These are phyloP conservation scores for Iris pallida DNA, from an alignment of 116 monocot species.

Conservation along the genomic window DNA sequence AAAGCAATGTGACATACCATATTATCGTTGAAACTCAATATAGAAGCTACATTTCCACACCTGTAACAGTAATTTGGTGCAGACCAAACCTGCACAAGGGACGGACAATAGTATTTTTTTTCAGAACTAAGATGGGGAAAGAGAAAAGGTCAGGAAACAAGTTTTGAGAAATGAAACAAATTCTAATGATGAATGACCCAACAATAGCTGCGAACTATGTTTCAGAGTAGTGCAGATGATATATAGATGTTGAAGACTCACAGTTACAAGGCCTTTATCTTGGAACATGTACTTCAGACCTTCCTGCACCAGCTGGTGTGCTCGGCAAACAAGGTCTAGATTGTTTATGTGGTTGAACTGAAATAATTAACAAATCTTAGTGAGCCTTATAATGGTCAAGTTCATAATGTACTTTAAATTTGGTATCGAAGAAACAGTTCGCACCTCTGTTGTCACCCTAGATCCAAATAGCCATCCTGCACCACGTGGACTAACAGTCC, in stretches of 20 bases:
- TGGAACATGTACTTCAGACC: conserved; percentile 66
- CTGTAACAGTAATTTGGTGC: conserved; percentile 98
- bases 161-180: neutral
- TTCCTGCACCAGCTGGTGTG: conserved; percentile 62
- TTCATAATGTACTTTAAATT: neutral
- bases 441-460: conserved; percentile 84
- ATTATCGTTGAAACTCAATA: conserved; percentile 91
- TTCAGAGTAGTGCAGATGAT: neutral
- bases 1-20: conserved; percentile 49
- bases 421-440: neutral
- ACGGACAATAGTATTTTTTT: neutral
- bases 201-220: neutral
- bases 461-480: conserved; percentile 99
- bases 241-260: conserved; percentile 33
- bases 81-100: conserved; percentile 73
- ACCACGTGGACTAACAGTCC: conserved; percentile 95
- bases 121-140: neutral
- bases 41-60: conserved; percentile 96
- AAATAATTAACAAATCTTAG: conserved; percentile 1
- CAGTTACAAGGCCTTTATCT: conserved; percentile 76
- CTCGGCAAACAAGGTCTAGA: conserved; percentile 69
- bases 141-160: neutral
- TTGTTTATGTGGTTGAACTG: conserved; percentile 63
- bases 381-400: neutral
- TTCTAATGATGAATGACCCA: neutral